These are phyloP conservation scores for Luffa acutangula DNA, from an alignment of 306 rosid species.

Conservation along the genomic window DNA sequence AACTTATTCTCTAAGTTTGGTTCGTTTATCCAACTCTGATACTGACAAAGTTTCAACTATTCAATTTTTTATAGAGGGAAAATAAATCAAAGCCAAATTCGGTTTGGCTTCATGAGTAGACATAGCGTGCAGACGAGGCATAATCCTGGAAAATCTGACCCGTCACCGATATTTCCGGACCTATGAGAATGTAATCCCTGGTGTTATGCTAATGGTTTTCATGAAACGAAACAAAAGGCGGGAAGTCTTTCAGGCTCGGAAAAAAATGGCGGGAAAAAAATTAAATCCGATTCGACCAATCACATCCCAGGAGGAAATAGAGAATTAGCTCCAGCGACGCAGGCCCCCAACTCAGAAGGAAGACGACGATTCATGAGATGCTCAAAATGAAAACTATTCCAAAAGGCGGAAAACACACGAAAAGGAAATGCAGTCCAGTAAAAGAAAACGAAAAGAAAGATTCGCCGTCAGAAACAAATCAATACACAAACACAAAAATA, in stretches of 20 bases:
- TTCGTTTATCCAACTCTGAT: background rate
- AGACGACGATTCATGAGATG: background rate
- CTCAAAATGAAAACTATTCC: background rate
- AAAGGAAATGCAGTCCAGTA: background rate
- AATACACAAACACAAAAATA: background rate
- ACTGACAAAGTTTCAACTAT: background rate
- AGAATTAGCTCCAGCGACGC: background rate
- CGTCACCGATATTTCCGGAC: background rate
- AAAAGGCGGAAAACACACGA: background rate
- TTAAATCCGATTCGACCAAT: background rate
- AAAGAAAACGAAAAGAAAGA: background rate
- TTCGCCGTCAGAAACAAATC: background rate
- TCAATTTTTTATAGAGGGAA: background rate
- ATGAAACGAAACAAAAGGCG: background rate
- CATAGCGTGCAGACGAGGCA: background rate
- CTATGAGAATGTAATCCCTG: background rate
- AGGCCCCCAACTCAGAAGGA: background rate
- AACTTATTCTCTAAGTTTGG: background rate
- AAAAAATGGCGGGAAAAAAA: slow-evolving; percentile 3
- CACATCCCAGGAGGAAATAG: background rate
- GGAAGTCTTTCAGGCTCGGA: background rate
- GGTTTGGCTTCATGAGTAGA: background rate
- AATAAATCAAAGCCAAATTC: background rate
- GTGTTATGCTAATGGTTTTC: background rate
- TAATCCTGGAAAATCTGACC: background rate